Percentiles rank a stretch among this genome's conserved stretches.
phyloP scores from a whole-genome alignment of 169 alveolate species.

The Plasmodium inui region DNA sequence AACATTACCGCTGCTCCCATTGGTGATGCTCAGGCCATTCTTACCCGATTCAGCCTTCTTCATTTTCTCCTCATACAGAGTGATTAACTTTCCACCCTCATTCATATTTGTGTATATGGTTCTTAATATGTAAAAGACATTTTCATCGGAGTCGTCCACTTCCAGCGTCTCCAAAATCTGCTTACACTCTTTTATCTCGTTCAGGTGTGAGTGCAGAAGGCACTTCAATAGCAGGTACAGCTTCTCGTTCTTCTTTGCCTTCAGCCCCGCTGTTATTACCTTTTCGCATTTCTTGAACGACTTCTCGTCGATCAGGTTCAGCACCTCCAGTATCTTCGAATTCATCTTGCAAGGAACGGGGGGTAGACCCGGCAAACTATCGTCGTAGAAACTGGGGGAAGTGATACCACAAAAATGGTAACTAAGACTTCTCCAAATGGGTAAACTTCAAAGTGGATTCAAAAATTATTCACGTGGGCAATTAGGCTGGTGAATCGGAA shows the following conservation, averaged over 20 bases:
- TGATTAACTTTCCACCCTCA: slow-evolving; percentile 28
- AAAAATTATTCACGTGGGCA: background rate
- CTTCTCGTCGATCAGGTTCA: slow-evolving; percentile 49
- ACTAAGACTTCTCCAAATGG: background rate
- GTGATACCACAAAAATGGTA: background rate
- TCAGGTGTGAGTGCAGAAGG: slow-evolving; percentile 41
- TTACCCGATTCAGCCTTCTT: slow-evolving; percentile 7
- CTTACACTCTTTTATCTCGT: slow-evolving; percentile 56
- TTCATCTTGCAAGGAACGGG: slow-evolving; percentile 7
- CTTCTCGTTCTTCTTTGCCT: slow-evolving; percentile 54
- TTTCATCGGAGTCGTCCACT: slow-evolving; percentile 24
- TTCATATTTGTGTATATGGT: slow-evolving; percentile 39
- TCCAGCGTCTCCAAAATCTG: background rate
- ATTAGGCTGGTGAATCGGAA: background rate
- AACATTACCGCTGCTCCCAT: background rate
- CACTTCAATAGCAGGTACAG: slow-evolving; percentile 31
- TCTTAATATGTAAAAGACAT: slow-evolving; percentile 34
- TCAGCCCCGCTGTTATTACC: slow-evolving; percentile 24
- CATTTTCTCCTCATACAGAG: slow-evolving; percentile 27
- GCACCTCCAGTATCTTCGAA: slow-evolving; percentile 44
- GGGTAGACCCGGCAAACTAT: background rate
- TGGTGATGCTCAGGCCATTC: background rate
- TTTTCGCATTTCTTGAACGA: slow-evolving; percentile 59
- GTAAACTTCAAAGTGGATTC: background rate
- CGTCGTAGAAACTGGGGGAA: background rate